Evolutionary conservation across 306 rosid genomes (phyloP).

Genomic region (Inga oerstediana): DNA sequence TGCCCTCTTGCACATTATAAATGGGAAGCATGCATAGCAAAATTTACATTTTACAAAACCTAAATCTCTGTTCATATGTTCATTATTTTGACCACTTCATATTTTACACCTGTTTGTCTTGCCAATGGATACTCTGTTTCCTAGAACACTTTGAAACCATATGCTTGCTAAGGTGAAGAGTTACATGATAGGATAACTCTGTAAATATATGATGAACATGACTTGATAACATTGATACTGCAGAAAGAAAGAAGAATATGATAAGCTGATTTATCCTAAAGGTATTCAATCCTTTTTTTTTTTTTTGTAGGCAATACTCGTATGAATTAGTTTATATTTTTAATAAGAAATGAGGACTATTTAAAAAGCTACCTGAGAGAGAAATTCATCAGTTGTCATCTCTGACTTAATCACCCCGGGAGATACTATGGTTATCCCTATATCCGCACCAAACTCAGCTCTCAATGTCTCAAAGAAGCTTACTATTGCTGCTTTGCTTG

Average conservation of each 20-base stretch:
- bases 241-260: no score
- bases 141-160: not conserved
- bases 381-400: not conserved
- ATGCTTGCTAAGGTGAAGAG: not conserved
- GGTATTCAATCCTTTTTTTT: not conserved
- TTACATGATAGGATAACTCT: not conserved
- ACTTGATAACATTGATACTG: not conserved
- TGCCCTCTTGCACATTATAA: not conserved
- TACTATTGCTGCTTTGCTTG: slow-evolving; percentile 40
- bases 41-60: no score
- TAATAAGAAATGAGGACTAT: not conserved
- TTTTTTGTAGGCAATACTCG: not conserved
- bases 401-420: slow-evolving; percentile 6
- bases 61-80: no score
- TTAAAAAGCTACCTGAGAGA: not conserved
- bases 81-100: no score
- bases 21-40: no score
- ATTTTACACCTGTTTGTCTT: no score
- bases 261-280: no score
- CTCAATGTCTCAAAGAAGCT: slow-evolving; percentile 37
- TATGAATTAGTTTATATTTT: not conserved
- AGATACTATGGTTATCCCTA: slow-evolving; percentile 39
- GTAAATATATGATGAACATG: no score
- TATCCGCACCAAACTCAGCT: slow-evolving; percentile 11
- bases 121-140: no score